phyloP scores from a whole-genome alignment of 169 alveolate species.

The Sarcocystis neurona region DNA sequence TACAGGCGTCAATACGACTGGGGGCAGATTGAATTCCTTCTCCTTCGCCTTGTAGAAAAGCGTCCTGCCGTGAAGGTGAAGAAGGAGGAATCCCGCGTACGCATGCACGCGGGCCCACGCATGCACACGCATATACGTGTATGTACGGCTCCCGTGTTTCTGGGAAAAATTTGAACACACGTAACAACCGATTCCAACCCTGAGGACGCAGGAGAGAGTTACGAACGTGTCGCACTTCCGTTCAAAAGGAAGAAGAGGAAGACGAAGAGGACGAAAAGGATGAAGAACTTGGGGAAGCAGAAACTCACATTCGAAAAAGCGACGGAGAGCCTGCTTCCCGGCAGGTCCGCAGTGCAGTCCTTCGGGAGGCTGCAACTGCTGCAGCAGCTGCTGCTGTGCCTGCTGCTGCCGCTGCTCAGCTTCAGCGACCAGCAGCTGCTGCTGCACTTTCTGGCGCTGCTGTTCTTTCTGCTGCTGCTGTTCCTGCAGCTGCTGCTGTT shows the following conservation, averaged over 20 bases:
- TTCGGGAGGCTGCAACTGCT: constrained; percentile 48
- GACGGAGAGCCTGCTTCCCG: constrained; percentile 26
- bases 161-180: background rate
- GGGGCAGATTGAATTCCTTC: no score
- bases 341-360: constrained; percentile 60
- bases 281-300: no score
- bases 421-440: constrained; percentile 12
- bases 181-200: background rate
- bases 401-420: constrained; percentile 27
- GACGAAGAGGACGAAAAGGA: background rate
- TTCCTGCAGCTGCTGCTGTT: constrained; percentile 7
- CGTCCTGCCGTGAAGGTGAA: no score
- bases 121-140: no score
- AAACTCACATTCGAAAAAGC: constrained; percentile 46
- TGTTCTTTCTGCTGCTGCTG: background rate
- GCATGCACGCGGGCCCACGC: no score
- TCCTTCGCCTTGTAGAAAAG: no score
- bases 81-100: no score
- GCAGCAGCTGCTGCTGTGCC: constrained; percentile 27
- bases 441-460: constrained; percentile 8
- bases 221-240: background rate
- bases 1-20: no score
- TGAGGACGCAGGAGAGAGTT: background rate
- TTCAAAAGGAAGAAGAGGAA: background rate
- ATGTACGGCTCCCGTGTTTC: no score